Base-by-base conservation (phyloP, 495 filamentous ascomycete genomes). In the Aspergillus coremiiformis region DNA sequence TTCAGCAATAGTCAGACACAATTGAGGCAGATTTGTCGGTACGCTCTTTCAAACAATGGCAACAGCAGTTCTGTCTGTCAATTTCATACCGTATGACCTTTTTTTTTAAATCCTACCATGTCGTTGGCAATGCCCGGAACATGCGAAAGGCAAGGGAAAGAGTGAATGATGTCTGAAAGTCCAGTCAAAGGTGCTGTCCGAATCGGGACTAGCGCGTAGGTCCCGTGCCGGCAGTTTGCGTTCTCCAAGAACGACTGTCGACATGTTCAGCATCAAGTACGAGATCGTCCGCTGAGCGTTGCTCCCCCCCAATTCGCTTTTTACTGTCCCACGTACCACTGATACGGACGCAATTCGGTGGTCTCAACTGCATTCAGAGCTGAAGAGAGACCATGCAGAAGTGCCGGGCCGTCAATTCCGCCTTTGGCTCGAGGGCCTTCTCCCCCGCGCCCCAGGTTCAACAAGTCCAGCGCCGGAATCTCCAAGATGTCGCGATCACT, bases 401-500 rank as follows among this genome's bases (percentile, higher is more conserved):
- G 67, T 72, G 68, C 61, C 71, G 67, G 66, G 64, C 68, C 57
- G 63, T 70, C 62, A 70, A 76, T 58, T 66, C 71, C 63, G 67
- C 64, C 64, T 60, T 74, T 47, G 72, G 69, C 58, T 64, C 68
- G 42, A 69, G 67, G 63, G 66, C 67, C 35, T 70, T 73, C 46
- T 58, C 57, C 63, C 71, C 72, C 54, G 54, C 66, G 61, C 69
- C 70, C 44, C 67, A 63, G 54, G 58, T 74, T 20, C 66, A 72
- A 62, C 69, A 73, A 46, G 53, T 68, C 47, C 74, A 74, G 63
- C 70, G 77, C 67, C 76, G 81, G 57, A 70, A 66, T 60, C 68
- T 93, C 54, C 84, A 86, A 63, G 89, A 95, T 76, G 77, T 95
- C 57, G 71, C 84, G 54, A 91, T 95, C 64, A 86, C 89, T 50